A percentile compares a stretch with the other conserved stretches of the same genome.
Evolutionary conservation across 2,329 filamentous ascomycete species (phyloP).

Genomic region (Laburnicola sp.): DNA sequence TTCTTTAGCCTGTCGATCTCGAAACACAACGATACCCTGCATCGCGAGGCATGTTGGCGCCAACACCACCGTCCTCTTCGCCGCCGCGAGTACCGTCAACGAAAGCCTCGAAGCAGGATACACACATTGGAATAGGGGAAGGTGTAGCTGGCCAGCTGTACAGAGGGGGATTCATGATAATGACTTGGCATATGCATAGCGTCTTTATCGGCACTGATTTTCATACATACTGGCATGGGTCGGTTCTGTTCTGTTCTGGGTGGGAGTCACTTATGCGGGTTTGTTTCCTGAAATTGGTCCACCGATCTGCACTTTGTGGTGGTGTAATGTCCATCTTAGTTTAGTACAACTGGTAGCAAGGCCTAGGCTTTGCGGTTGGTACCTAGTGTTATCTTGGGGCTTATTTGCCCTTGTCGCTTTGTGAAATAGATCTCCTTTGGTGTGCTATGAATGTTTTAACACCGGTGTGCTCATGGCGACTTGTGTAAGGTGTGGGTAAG

Average conservation of each 20-base stretch:
- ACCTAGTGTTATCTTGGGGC: constrained; percentile 1
- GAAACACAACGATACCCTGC: constrained; percentile 5
- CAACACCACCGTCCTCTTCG: background rate
- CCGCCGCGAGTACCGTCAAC: background rate
- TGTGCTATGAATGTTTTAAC: background rate
- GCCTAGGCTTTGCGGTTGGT: background rate
- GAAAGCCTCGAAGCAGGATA: background rate
- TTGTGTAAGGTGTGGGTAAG: background rate
- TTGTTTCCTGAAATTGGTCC: background rate
- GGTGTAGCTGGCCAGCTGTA: constrained; percentile 10
- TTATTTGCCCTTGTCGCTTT: constrained; percentile 4
- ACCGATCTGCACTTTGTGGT: background rate
- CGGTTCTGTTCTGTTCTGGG: constrained; percentile 15
- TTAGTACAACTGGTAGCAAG: constrained; percentile 6
- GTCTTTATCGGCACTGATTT: constrained; percentile 26
- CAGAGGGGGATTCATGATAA: constrained; percentile 31
- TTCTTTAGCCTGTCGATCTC: constrained; percentile 1
- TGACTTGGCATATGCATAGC: constrained; percentile 43
- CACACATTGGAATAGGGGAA: background rate
- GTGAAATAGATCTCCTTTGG: constrained; percentile 7
- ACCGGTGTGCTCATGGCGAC: too few relatives aligned
- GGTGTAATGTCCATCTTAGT: constrained; percentile 9
- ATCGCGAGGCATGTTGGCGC: background rate
- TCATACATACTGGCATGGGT: constrained; percentile 30
- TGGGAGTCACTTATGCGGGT: background rate